phyloP scores from a whole-genome alignment of 2,329 filamentous ascomycete genomes.

The Dactylellina sp. region DNA sequence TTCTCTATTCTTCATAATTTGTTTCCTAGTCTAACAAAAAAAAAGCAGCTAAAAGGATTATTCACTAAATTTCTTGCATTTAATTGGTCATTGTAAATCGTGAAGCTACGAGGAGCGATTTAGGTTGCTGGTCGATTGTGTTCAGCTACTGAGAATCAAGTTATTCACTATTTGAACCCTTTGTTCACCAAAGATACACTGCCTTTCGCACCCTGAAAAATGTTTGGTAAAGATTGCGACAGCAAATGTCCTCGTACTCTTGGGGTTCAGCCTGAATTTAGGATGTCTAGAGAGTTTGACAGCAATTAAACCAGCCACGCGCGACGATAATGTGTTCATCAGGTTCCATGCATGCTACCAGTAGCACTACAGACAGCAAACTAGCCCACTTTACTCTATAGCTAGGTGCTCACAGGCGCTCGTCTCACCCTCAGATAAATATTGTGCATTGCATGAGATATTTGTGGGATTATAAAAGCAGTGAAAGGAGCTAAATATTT shows the following conservation, averaged over 20 bases:
- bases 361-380: slow-evolving; percentile 9
- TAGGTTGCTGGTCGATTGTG: no score
- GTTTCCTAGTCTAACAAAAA: slow-evolving; percentile 31
- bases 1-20: slow-evolving; percentile 17
- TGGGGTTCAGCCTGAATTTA: slow-evolving; percentile 20
- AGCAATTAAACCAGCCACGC: slow-evolving; percentile 46
- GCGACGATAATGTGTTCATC: slow-evolving; percentile 35
- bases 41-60: slow-evolving; percentile 11
- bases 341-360: slow-evolving; percentile 29
- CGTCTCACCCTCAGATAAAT: no score
- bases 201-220: slow-evolving; percentile 11
- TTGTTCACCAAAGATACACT: slow-evolving; percentile 29
- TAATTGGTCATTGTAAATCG: not conserved
- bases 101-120: no score
- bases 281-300: slow-evolving; percentile 37
- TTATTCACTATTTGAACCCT: not conserved
- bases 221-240: slow-evolving; percentile 17
- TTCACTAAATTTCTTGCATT: not conserved
- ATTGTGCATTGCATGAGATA: not conserved
- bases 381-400: no score
- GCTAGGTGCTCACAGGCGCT: no score
- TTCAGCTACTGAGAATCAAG: not conserved
- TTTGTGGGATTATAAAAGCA: no score
- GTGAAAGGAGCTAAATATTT: no score
- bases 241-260: slow-evolving; percentile 16